Percentiles rank a stretch among this genome's conserved stretches.
Conservation (phyloP, 2,329 filamentous ascomycete genomes). For the Epichloe sibirici region DNA sequence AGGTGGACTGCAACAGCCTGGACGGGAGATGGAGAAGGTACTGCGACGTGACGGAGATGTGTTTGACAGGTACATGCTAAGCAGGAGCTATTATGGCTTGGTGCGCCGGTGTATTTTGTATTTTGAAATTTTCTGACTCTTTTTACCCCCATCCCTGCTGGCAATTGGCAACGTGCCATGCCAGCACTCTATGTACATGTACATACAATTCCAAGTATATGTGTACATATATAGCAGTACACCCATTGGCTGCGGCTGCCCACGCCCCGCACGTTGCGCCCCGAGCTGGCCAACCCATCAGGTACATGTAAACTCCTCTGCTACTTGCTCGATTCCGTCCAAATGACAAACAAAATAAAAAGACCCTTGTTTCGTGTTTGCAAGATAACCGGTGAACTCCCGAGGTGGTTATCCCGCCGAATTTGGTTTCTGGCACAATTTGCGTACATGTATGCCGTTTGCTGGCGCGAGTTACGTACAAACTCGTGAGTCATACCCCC, state of each 20-base stretch:
- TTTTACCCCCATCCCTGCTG: not conserved
- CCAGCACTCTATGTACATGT: too few species aligned
- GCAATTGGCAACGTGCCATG: not conserved
- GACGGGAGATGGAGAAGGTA: not conserved
- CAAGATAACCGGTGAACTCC: not conserved
- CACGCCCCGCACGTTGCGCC: too few species aligned
- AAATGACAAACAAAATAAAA: not conserved
- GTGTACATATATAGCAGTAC: too few species aligned
- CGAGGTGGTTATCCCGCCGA: not conserved
- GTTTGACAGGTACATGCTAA: not conserved
- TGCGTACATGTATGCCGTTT: not conserved
- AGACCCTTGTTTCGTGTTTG: not conserved
- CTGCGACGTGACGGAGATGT: not conserved
- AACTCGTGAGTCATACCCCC: not conserved
- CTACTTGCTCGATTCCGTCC: not conserved
- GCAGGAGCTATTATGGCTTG: not conserved
- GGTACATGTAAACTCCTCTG: too few species aligned
- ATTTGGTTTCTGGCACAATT: not conserved
- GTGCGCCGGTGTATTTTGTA: too few species aligned
- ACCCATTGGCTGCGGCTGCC: too few species aligned
- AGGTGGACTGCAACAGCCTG: not conserved
- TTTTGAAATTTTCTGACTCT: not conserved
- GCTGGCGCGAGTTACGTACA: not conserved
- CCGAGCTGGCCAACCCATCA: too few species aligned
- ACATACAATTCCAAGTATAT: too few species aligned